phyloP scores from a whole-genome alignment of 805 yeast species.

The Metschnikowia gruessii region DNA sequence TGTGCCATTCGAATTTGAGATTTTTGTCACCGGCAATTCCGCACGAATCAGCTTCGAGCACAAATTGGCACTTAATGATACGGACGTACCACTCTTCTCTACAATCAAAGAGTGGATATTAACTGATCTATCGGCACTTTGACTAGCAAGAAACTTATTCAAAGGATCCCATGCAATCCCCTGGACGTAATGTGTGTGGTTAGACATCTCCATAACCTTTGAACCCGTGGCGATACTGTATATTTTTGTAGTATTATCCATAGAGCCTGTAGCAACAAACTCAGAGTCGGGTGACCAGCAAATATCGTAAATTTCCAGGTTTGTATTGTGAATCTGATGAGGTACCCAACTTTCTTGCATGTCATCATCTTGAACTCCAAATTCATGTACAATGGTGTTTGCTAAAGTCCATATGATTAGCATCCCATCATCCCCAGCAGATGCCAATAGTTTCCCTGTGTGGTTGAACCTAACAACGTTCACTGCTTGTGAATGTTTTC shows the following conservation, averaged over 20 bases:
- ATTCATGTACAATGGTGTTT: constrained; percentile 53
- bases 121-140: constrained; percentile 84
- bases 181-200: constrained; percentile 88
- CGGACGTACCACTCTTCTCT: background rate
- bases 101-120: constrained; percentile 38
- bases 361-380: constrained; percentile 56
- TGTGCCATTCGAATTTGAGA: background rate
- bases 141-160: constrained; percentile 74
- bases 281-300: constrained; percentile 88
- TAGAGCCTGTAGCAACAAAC: constrained; percentile 80
- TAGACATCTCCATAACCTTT: constrained; percentile 56
- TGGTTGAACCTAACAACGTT: constrained; percentile 83
- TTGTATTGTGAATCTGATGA: constrained; percentile 53
- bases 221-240: constrained; percentile 57
- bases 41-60: constrained; percentile 50
- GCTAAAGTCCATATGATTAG: constrained; percentile 74
- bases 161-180: constrained; percentile 96
- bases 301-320: constrained; percentile 83
- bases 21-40: constrained; percentile 44
- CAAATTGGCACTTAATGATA: constrained; percentile 33
- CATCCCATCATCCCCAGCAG: constrained; percentile 95
- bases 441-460: constrained; percentile 67
- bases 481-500: constrained; percentile 92
- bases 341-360: constrained; percentile 72
- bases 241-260: constrained; percentile 80